Evolutionary conservation across 2,329 filamentous ascomycete species (phyloP).

Genomic region (Pseudogymnoascus sp.): DNA sequence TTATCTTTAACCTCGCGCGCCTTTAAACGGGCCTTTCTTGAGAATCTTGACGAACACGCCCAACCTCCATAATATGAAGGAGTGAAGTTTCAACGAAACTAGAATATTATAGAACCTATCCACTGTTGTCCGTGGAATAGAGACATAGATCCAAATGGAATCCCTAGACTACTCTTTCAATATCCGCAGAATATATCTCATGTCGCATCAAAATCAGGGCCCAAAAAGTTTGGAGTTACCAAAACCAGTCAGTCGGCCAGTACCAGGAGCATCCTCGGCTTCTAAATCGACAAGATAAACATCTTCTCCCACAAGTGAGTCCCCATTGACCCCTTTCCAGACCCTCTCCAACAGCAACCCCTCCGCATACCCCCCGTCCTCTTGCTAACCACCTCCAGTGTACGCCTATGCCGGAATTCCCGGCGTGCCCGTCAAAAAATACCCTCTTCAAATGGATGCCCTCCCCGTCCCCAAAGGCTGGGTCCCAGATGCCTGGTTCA

Average conservation of each 20-base stretch:
- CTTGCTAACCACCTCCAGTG: background rate
- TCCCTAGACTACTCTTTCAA: background rate
- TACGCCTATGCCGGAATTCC: background rate
- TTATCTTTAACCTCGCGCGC: background rate
- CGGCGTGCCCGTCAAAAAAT: background rate
- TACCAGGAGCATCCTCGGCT: background rate
- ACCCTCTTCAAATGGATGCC: slow-evolving; percentile 4
- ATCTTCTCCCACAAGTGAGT: background rate
- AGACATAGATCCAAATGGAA: background rate
- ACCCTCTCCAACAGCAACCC: no score
- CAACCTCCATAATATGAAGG: background rate
- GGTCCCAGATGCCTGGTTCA: slow-evolving; percentile 1
- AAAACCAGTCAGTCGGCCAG: background rate
- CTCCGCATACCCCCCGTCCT: no score
- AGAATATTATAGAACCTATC: background rate
- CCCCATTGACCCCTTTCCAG: background rate
- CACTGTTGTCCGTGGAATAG: background rate
- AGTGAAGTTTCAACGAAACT: background rate
- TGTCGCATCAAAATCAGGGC: background rate
- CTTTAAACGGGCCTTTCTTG: background rate
- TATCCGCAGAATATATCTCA: background rate
- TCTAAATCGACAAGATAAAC: background rate
- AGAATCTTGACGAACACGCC: background rate
- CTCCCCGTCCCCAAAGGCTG: background rate
- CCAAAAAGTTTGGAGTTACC: background rate